Evolutionary conservation across 179 eudicot species (phyloP).

Genomic region (Amaranthus tricolor): DNA sequence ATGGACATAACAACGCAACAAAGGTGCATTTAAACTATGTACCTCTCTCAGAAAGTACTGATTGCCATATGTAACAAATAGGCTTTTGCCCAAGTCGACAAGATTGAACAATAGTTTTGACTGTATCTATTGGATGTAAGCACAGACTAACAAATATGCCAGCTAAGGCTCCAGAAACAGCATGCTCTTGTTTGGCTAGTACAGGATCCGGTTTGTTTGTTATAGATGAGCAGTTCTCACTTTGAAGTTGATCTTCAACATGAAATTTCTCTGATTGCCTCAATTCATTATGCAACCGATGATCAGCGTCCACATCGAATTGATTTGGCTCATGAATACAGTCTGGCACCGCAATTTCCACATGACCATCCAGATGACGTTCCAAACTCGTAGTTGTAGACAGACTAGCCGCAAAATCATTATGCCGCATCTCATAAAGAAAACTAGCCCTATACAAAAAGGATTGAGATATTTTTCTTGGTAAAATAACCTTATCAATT

Average conservation of each 20-base stretch:
- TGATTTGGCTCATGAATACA: conserved; percentile 22
- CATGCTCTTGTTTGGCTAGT: conserved; percentile 83
- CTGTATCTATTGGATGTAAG: conserved; percentile 91
- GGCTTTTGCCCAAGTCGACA: conserved; percentile 58
- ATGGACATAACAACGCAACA: neutral
- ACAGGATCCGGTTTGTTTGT: conserved; percentile 29
- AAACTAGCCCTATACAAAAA: conserved; percentile 32
- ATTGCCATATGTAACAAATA: conserved; percentile 55
- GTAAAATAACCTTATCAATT: conserved; percentile 9
- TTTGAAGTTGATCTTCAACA: conserved; percentile 22
- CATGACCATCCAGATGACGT: conserved; percentile 28
- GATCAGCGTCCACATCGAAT: conserved; percentile 23
- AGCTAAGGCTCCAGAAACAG: conserved; percentile 92
- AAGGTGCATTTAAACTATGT: conserved; percentile 8
- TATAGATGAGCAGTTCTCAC: conserved; percentile 30
- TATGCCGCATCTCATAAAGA: conserved; percentile 26
- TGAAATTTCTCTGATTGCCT: conserved; percentile 21
- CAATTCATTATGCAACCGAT: conserved; percentile 21
- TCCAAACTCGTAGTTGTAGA: conserved; percentile 27
- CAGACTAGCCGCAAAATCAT: conserved; percentile 21
- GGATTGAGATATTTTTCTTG: conserved; percentile 15
- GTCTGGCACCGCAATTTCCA: conserved; percentile 25
- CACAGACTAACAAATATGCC: conserved; percentile 87
- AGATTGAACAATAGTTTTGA: conserved; percentile 87
- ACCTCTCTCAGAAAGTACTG: conserved; percentile 92